Conservation (phyloP, 2,329 filamentous ascomycete species). For the Diaporthe nobilis region DNA sequence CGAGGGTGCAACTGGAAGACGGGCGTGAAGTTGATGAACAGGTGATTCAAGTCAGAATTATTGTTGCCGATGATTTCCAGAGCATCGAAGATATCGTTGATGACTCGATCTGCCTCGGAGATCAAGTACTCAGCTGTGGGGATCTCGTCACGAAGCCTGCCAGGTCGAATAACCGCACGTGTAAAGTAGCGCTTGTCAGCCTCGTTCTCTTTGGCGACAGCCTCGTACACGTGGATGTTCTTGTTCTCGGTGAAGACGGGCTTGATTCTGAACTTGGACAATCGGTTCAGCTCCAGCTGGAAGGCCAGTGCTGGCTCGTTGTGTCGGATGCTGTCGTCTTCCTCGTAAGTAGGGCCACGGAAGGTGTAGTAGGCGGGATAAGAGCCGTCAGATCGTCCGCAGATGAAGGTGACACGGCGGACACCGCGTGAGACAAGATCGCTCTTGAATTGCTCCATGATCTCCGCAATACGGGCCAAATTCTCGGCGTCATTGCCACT, state of each 20-base stretch:
- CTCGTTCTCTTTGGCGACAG: conserved; percentile 92
- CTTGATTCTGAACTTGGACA: conserved; percentile 98
- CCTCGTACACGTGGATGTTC: conserved; percentile 99
- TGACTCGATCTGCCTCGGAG: conserved; percentile 94
- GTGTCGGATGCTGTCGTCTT: conserved; percentile 97
- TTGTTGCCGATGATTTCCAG: conserved; percentile 99
- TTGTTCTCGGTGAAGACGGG: conserved; percentile 99
- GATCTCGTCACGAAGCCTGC: conserved; percentile 95
- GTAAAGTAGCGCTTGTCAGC: conserved; percentile 99
- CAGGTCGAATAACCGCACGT: conserved; percentile 93
- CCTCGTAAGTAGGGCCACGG: conserved; percentile 89
- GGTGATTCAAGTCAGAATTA: conserved; percentile 99
- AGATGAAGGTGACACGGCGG: conserved; percentile 95
- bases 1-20: conserved; percentile 92
- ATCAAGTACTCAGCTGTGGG: conserved; percentile 99
- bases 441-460: conserved; percentile 85
- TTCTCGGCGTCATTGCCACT: conserved; percentile 85
- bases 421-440: conserved; percentile 87
- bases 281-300: conserved; percentile 95
- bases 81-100: conserved; percentile 98
- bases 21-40: conserved; percentile 99
- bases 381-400: conserved; percentile 91
- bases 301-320: conserved; percentile 96
- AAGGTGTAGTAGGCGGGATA: conserved; percentile 99
- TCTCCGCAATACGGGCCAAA: conserved; percentile 78